Base-by-base conservation (phyloP, 2,329 filamentous ascomycete species). In the Alternaria sp. region DNA sequence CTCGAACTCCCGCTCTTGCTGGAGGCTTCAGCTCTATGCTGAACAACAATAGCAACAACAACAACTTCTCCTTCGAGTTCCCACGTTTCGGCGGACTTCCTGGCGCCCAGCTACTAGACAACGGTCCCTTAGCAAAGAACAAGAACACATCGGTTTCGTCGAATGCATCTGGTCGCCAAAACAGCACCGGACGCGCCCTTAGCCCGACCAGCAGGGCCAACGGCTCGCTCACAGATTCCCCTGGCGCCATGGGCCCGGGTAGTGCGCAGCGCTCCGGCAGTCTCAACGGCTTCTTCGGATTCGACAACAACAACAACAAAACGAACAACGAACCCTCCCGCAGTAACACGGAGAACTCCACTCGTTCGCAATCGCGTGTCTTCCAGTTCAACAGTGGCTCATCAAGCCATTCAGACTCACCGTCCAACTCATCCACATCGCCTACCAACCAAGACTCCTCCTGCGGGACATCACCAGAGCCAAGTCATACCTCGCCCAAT, bases 31-130 rank as follows among this genome's bases (percentile, higher is more conserved):
- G 84, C 13, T 80, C 80, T 30, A 79, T 79, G 73, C 80, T 83
- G 61, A 80, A 74, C 21, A 81, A 83, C 78, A 90, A 89, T 69
- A 83, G 90, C 58, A 89, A 85, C 73, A 91, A 91, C 66, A 90
- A 91, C 77, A 93, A 91, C 77, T 98, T 98, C 77, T 90, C 95
- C 70, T 98, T 99, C 72, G 95, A 98, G 70, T 98, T 98, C 68
- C 95, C 96, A 68, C 94, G 92, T 77, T 98, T 99, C 74, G 96
- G 96, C 50, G 87, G 89, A 62, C 86, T 96, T 25, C 86, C 87
- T 19, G 83, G 83, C 26, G 80, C 83, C 5, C 84, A 86, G 64
- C 81, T 87, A 12, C 84, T 87, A 63, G 84, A 80, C 63, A 84
- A 83, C 59, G 79, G 81, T n/a, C 77, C 81, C 9, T 68, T 81